Percentiles rank a stretch among this genome's conserved stretches.
phyloP scores from a whole-genome alignment of 2,329 filamentous ascomycete genomes.

The Aspergillus sp. region DNA sequence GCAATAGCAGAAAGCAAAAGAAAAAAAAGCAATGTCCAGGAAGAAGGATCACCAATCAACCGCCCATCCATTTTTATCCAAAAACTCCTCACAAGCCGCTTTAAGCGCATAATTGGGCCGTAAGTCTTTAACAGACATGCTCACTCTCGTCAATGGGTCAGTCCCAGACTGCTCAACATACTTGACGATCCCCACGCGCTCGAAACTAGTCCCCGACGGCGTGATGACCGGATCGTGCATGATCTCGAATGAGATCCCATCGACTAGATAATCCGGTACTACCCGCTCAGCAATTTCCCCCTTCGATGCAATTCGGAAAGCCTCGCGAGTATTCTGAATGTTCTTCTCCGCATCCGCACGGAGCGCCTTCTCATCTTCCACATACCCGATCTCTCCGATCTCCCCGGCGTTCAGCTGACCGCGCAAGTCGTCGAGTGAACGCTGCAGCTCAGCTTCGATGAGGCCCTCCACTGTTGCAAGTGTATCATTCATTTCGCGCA shows the following conservation, averaged over 20 bases:
- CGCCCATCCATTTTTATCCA: conserved; percentile 83
- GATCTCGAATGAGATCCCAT: conserved; percentile 45
- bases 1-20: conserved; percentile 1
- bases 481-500: conserved; percentile 41
- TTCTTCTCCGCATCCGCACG: conserved; percentile 45
- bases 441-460: conserved; percentile 33
- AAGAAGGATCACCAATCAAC: conserved; percentile 65
- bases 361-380: conserved; percentile 58
- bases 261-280: conserved; percentile 44
- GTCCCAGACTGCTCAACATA: conserved; percentile 68
- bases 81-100: conserved; percentile 76
- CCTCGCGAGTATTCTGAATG: conserved; percentile 39
- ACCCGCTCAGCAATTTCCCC: conserved; percentile 39
- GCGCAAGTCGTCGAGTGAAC: conserved; percentile 31
- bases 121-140: conserved; percentile 61
- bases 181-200: conserved; percentile 76
- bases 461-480: conserved; percentile 35
- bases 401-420: conserved; percentile 28
- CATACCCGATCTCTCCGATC: conserved; percentile 57
- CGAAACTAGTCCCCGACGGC: conserved; percentile 83
- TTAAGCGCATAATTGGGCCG: conserved; percentile 75
- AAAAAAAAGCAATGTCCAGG: background rate
- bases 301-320: conserved; percentile 37
- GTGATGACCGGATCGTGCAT: conserved; percentile 48
- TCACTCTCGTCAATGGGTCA: conserved; percentile 79